Base-by-base conservation (phyloP, 768 basidiomycete genomes). In the Phanerodontia chrysosporium region DNA sequence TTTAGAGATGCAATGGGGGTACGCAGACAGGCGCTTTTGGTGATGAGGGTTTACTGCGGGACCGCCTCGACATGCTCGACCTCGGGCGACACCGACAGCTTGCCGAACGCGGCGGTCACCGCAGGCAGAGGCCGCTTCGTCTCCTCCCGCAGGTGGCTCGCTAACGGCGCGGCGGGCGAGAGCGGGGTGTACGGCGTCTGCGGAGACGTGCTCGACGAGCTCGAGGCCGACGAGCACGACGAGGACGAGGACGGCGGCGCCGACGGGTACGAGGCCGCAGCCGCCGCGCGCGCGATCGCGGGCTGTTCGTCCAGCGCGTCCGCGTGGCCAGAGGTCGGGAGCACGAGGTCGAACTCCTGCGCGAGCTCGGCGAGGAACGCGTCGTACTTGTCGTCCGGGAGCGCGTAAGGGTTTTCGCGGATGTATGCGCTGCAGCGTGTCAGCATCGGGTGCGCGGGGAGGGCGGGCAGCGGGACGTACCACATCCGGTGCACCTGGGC, bases 371-470 rank as follows among this genome's bases (percentile, higher is more conserved):
- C 27, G 27, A 61, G 42, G 18, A 52, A 53, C 3, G 46, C 16
- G n/a, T 51, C 32, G 45, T 61, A 61, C 45, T 58, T 61, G n/a
- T 57, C 60, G 22, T 49, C 21, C 30, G 60, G 60, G 4, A 61
- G 60, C 14, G 60, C 60, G 45, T 61, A 61, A 8, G 60, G 60
- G 51, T 61, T 46, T 2, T 44, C 28, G 30, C 27, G 30, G 22
- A 61, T 36, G 56, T 52, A 61, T 28, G 49, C 10, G 32, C 60
- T 61, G 54, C 18, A 25, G 14, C 7, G 35, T n/a, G 27, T 48
- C 52, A 35, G 21, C 21, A 22, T 27, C 3, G 24, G 35, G 24
- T 46, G n/a, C 22, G 7, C 1, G n/a, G 4, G 16, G 9, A 9
- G 14, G 21, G n/a, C 4, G 25, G 8, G 16, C 3, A 36, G 45